phyloP scores from a whole-genome alignment of 2,329 filamentous ascomycete genomes.

The Xylogone sp. region DNA sequence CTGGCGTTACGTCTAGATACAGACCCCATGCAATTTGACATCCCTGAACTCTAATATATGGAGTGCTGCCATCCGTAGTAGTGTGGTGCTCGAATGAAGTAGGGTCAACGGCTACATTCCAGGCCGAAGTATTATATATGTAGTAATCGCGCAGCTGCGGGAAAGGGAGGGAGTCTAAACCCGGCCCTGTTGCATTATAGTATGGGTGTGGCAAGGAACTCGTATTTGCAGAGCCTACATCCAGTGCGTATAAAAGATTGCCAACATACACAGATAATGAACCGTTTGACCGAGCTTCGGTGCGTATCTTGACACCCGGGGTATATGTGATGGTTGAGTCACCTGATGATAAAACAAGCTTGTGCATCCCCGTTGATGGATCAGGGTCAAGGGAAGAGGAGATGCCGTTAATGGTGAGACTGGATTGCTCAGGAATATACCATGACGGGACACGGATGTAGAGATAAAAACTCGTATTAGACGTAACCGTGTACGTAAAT shows the following conservation, averaged over 20 bases:
- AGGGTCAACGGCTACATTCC: conserved; percentile 30
- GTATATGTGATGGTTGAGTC: conserved; percentile 11
- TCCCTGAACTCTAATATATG: conserved; percentile 30
- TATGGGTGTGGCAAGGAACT: conserved; percentile 1
- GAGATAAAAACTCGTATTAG: conserved; percentile 20
- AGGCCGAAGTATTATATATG: conserved; percentile 28
- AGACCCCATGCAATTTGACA: conserved; percentile 36
- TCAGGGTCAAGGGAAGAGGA: conserved; percentile 1
- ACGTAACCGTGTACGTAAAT: conserved; percentile 22
- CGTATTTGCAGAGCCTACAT: conserved; percentile 28
- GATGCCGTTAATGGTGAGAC: conserved; percentile 2
- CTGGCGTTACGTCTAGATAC: conserved; percentile 29
- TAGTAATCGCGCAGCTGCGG: conserved; percentile 30
- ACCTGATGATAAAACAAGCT: conserved; percentile 6
- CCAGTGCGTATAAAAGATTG: conserved; percentile 38
- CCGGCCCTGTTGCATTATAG: conserved; percentile 3
- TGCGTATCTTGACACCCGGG: conserved; percentile 13
- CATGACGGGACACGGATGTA: conserved; percentile 20
- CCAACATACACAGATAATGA: conserved; percentile 41
- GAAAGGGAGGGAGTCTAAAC: conserved; percentile 17
- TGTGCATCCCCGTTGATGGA: conserved; percentile 3
- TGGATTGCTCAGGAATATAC: conserved; percentile 4
- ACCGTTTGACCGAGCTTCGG: conserved; percentile 24
- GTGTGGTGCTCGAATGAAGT: conserved; percentile 30
- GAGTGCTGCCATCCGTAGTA: conserved; percentile 7